These are phyloP conservation scores for Lunasporangiospora selenospora DNA, from an alignment of 192 early-diverging fungal species.

Conservation along the genomic window DNA sequence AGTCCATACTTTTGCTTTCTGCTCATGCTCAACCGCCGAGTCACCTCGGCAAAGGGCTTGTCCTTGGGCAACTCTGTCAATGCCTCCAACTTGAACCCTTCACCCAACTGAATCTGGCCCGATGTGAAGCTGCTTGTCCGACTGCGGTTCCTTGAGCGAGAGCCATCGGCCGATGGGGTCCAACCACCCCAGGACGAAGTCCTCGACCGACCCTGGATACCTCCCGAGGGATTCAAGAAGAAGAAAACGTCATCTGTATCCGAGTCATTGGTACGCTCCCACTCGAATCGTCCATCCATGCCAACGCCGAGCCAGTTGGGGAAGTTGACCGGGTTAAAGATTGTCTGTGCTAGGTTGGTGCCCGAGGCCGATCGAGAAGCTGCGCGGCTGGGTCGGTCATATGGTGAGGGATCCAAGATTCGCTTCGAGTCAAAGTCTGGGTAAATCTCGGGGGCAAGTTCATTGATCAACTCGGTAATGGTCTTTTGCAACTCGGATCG, in stretches of 20 bases:
- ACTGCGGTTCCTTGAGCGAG: slow-evolving; percentile 48
- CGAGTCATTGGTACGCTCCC: slow-evolving; percentile 55
- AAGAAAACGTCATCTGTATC: slow-evolving; percentile 61
- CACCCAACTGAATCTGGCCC: slow-evolving; percentile 40
- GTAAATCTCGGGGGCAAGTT: slow-evolving; percentile 83
- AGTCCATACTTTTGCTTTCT: slow-evolving; percentile 32
- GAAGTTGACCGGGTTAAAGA: slow-evolving; percentile 30
- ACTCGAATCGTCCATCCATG: slow-evolving; percentile 67
- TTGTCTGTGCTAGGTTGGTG: slow-evolving; percentile 18
- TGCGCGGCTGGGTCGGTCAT: slow-evolving; percentile 33
- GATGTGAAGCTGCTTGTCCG: slow-evolving; percentile 54
- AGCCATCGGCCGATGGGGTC: slow-evolving; percentile 46
- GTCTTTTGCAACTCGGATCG: slow-evolving; percentile 78
- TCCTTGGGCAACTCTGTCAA: slow-evolving; percentile 53
- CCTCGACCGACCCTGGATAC: slow-evolving; percentile 50
- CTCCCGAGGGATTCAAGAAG: slow-evolving; percentile 58
- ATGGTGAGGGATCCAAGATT: slow-evolving; percentile 42
- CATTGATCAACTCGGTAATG: slow-evolving; percentile 83
- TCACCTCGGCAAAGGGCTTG: slow-evolving; percentile 49
- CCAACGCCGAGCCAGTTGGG: slow-evolving; percentile 58
- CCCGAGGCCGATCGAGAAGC: slow-evolving; percentile 36
- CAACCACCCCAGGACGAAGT: slow-evolving; percentile 49
- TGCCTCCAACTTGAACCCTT: slow-evolving; percentile 56
- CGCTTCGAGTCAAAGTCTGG: slow-evolving; percentile 70
- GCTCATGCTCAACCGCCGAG: slow-evolving; percentile 17